Evolutionary conservation across 1,284 basidiomycete genomes (phyloP), one percentile per base, ranked within the genome.

Genomic region (Fomes fomentarius): DNA sequence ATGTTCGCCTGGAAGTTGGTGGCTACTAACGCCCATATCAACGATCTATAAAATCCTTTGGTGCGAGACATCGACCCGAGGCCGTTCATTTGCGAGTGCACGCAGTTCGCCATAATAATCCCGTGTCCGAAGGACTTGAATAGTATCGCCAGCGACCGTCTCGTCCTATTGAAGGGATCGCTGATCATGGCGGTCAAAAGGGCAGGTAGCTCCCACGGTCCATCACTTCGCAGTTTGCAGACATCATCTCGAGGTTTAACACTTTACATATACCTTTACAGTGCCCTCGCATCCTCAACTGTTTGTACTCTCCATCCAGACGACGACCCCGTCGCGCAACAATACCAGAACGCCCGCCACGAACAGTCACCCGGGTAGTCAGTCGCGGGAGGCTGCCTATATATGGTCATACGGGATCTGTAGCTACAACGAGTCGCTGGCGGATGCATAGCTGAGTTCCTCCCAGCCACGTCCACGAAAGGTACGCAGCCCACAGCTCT

Each of bases 401-500:
- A 53, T 61, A 50, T 55, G 56, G 56, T 43, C 50, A 56, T 51
- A 53, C 56, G 40, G 52, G 33, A 54, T 49, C 34, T 56, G 50
- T 57, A 56, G 53, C 28, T 30, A 12, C 50, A 54, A 33, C 31
- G n/a, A 48, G 53, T 58, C 50, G 52, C 53, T 58, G 56, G 56
- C 59, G 56, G 43, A 57, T 50, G 42, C 45, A 39, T 38, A 40
- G n/a, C 39, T 48, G 33, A 33, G 37, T 39, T 28, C 41, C 33
- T 33, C 15, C 47, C 34, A 15, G 28, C 39, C 43, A n/a, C 46
- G 28, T 15, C 46, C n/a, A n/a, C n/a, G n/a, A 40, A 34, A 50
- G 34, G 48, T 50, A 35, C 30, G 48, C 19, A 17, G 9, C 30
- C n/a, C 33, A 31, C n/a, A 14, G 17, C 44, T 22, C 12, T 45